phyloP scores from a whole-genome alignment of 345 rosid species.

The Acer campestre region DNA sequence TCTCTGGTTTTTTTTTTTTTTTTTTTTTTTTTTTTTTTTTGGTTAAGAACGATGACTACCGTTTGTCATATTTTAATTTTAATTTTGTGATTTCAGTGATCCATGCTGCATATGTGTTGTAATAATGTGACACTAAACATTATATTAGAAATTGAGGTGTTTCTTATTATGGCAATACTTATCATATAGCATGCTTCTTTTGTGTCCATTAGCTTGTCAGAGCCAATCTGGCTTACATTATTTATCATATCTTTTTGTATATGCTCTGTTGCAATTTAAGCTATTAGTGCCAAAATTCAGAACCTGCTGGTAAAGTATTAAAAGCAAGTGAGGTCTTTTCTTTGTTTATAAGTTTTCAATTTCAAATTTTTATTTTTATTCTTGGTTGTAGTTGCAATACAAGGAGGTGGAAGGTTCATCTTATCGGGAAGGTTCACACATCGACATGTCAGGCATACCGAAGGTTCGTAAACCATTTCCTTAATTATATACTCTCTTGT shows the following conservation, averaged over 20 bases:
- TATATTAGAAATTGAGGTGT: neutral
- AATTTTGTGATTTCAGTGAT: neutral
- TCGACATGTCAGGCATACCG: constrained; percentile 79
- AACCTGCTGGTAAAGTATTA: neutral
- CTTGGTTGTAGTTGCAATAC: constrained; percentile 67
- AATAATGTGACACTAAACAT: neutral
- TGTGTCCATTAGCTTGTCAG: neutral
- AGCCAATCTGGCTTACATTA: neutral
- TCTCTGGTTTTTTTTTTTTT: too few species aligned
- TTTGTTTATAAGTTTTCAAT: constrained; percentile 1
- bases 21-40: neutral
- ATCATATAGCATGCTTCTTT: neutral
- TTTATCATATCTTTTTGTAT: neutral
- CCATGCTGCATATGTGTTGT: neutral
- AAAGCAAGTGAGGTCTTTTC: neutral
- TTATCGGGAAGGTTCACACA: constrained; percentile 67
- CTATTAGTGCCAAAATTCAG: neutral
- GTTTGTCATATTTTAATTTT: neutral
- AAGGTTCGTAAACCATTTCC: constrained; percentile 49
- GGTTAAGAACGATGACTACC: neutral
- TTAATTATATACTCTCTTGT: constrained; percentile 5
- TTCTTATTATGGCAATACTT: neutral
- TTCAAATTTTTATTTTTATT: neutral
- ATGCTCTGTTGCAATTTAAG: constrained; percentile 2
- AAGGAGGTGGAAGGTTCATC: constrained; percentile 97